Base-by-base conservation (phyloP, 73 alveolate species). In the Paramecium caudatum region DNA sequence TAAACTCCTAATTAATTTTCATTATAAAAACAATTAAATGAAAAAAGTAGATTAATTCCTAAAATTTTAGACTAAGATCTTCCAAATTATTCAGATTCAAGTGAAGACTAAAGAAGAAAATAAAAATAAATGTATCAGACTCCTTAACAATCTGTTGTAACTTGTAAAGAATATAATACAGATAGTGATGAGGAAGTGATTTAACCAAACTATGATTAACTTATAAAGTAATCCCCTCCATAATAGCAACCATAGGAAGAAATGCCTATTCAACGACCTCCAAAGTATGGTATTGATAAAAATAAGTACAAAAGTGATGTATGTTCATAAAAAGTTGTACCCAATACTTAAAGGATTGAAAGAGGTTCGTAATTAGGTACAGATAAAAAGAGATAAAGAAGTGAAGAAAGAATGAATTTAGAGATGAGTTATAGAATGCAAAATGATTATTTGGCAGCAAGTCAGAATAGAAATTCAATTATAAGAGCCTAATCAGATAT, bases 91-190 rank as follows among this genome's bases (percentile, higher is more conserved):
- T 19, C 43, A 10, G 68, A 74, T 19, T 45, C 62, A 19, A 74
- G 88, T 74, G 88, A 74, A 39, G 69, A 21, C 4, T 17, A 74
- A 2, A 36, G 43, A 23, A 3, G 25, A 49, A 21, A 10, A 49
- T 12, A 49, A 16, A 47, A 7, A 47, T 47, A 47, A 10, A 6
- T 16, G 4, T 9, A 9, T 21, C 6, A 9, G 8, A 4, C 19
- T 15, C 17, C 2, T 49, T 49, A 15, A 15, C 30, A 49, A n/a
- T 49, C 70, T 21, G 0, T 34, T 2, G 65, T 74, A 1, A 17
- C 19, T 5, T 30, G 43, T n/a, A 74, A 41, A 74, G 88, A 74
- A n/a, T 74, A 74, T 37, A 47, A 74, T 74, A 74, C 88, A 9
- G 62, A 37, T 9, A 47, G 55, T 45, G 88, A 74, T 36, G 33